Conservation (phyloP, 1,139 yeast genomes). For the Debaryomycetaceae sp. region DNA sequence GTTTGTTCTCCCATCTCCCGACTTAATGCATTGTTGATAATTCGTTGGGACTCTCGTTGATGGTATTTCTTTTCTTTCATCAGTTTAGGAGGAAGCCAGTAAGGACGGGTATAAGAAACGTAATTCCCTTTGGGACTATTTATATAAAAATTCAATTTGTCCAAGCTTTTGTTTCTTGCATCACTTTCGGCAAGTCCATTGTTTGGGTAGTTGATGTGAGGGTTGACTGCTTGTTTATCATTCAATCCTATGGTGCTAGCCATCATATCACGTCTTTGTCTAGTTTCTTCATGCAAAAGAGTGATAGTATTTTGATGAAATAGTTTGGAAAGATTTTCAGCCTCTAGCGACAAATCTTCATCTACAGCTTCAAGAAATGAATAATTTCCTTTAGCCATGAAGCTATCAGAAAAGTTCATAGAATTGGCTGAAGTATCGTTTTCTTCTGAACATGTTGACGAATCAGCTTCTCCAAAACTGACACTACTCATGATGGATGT, state of each 20-base stretch:
- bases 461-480: conserved; percentile 18
- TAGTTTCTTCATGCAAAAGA: conserved; percentile 38
- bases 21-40: conserved; percentile 47
- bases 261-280: conserved; percentile 19
- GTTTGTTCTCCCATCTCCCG: conserved; percentile 35
- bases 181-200: not conserved
- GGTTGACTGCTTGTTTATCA: not conserved
- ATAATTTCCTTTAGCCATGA: not conserved
- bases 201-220: not conserved
- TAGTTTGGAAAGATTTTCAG: conserved; percentile 44
- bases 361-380: conserved; percentile 15
- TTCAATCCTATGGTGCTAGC: not conserved
- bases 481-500: conserved; percentile 37
- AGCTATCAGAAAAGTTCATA: not conserved
- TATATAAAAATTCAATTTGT: not conserved
- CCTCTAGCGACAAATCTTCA: conserved; percentile 38
- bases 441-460: conserved; percentile 13
- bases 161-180: not conserved
- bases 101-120: conserved; percentile 56
- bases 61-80: conserved; percentile 53
- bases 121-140: conserved; percentile 14
- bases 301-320: conserved; percentile 30
- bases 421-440: conserved; percentile 5
- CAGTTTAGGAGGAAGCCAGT: conserved; percentile 66
- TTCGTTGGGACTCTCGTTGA: conserved; percentile 48